Conservation (phyloP, 805 yeast genomes). For the Hanseniaspora meyeri region DNA sequence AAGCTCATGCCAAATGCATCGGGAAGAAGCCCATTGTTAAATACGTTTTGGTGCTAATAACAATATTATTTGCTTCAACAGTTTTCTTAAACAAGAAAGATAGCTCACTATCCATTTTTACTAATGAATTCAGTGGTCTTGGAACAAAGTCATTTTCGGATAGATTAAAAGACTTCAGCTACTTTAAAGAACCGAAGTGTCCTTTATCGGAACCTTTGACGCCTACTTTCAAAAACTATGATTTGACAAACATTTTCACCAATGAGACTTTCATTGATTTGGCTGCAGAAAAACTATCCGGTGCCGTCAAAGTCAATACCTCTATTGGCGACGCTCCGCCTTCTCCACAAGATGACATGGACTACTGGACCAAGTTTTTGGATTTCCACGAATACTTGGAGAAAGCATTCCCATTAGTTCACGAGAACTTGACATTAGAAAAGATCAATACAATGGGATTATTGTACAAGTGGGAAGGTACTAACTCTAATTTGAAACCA, state of each 20-base stretch:
- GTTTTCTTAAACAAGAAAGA: background rate
- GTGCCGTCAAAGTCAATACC: constrained; percentile 56
- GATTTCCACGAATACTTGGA: constrained; percentile 44
- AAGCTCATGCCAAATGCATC: background rate
- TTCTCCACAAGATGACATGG: constrained; percentile 25
- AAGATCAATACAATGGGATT: constrained; percentile 54
- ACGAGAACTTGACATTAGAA: constrained; percentile 36
- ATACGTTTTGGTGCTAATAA: background rate
- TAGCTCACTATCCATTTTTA: background rate
- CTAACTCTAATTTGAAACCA: constrained; percentile 43
- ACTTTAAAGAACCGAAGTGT: constrained; percentile 14
- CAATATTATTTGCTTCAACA: background rate
- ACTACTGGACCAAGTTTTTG: constrained; percentile 36
- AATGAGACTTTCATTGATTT: constrained; percentile 30
- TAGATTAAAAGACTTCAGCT: constrained; percentile 27
- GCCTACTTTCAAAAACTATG: constrained; percentile 19
- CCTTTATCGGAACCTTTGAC: constrained; percentile 18
- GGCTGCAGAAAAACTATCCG: constrained; percentile 38
- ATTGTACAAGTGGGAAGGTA: constrained; percentile 54
- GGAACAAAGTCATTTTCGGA: constrained; percentile 41
- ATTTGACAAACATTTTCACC: constrained; percentile 21
- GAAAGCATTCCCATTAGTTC: constrained; percentile 45
- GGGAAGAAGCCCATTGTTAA: background rate
- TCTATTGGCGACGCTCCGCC: constrained; percentile 44
- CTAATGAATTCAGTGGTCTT: background rate